A percentile compares a stretch with the other conserved stretches of the same genome.
Conservation (phyloP, 805 yeast species). For the Ogataea sp. region DNA sequence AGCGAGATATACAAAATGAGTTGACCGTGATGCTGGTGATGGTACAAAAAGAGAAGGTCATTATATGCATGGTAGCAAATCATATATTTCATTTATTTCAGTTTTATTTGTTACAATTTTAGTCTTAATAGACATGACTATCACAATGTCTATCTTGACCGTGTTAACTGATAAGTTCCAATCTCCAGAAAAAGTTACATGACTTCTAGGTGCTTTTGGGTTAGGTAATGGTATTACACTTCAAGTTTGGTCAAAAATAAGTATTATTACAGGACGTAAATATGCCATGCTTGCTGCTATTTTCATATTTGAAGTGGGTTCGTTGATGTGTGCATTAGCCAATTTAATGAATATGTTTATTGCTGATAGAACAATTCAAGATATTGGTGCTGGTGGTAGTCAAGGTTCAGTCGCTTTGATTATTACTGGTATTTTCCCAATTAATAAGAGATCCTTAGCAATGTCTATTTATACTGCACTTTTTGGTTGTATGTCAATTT, state of each 20-base stretch:
- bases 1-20: no score
- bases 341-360: slow-evolving; percentile 50
- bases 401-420: slow-evolving; percentile 50
- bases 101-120: slow-evolving; percentile 12
- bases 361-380: slow-evolving; percentile 65
- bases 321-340: slow-evolving; percentile 50
- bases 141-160: slow-evolving; percentile 42
- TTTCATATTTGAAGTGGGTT: slow-evolving; percentile 52
- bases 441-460: slow-evolving; percentile 29
- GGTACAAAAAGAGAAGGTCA: slow-evolving; percentile 26
- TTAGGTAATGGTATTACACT: slow-evolving; percentile 45
- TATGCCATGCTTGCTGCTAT: slow-evolving; percentile 39
- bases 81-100: slow-evolving; percentile 4
- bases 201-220: slow-evolving; percentile 50
- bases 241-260: slow-evolving; percentile 49
- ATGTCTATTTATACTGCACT: slow-evolving; percentile 32
- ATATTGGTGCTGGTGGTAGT: slow-evolving; percentile 66
- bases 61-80: slow-evolving; percentile 12
- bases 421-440: slow-evolving; percentile 46
- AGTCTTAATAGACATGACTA: slow-evolving; percentile 54
- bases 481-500: slow-evolving; percentile 41
- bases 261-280: slow-evolving; percentile 52
- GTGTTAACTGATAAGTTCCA: slow-evolving; percentile 41
- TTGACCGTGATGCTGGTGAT: slow-evolving; percentile 35
- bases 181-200: slow-evolving; percentile 43